Percentiles rank a stretch among this genome's conserved stretches.
phyloP scores from a whole-genome alignment of 2,329 filamentous ascomycete species.

The Claviceps capensis region DNA sequence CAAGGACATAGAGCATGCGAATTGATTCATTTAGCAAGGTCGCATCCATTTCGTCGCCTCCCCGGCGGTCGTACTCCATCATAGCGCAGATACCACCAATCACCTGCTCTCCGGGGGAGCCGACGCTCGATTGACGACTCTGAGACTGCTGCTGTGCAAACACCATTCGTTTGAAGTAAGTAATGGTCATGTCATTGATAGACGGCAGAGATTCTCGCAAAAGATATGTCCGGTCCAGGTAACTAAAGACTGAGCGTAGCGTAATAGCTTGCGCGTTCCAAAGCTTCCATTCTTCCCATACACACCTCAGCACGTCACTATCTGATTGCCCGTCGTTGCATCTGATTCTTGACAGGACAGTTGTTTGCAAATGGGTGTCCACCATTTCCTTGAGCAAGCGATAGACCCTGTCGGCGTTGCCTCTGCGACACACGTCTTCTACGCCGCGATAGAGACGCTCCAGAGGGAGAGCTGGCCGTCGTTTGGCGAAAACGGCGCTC shows the following conservation, averaged over 20 bases:
- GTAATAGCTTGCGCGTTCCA: slow-evolving; percentile 65
- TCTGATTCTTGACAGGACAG: slow-evolving; percentile 42
- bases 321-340: slow-evolving; percentile 37
- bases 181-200: slow-evolving; percentile 69
- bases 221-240: slow-evolving; percentile 80
- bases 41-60: slow-evolving; percentile 42
- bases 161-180: slow-evolving; percentile 54
- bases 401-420: slow-evolving; percentile 55
- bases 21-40: slow-evolving; percentile 61
- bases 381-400: slow-evolving; percentile 52
- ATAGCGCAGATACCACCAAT: slow-evolving; percentile 54
- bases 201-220: slow-evolving; percentile 56
- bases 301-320: slow-evolving; percentile 46
- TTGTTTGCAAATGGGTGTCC: slow-evolving; percentile 50
- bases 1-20: slow-evolving; percentile 72
- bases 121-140: not conserved
- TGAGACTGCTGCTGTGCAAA: slow-evolving; percentile 20
- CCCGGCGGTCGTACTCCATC: slow-evolving; percentile 56
- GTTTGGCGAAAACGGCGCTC: slow-evolving; percentile 54
- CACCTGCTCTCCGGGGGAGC: slow-evolving; percentile 19
- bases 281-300: slow-evolving; percentile 49
- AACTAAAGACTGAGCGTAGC: slow-evolving; percentile 84
- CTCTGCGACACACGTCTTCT: slow-evolving; percentile 79
- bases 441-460: slow-evolving; percentile 84
- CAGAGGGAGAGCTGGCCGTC: slow-evolving; percentile 54